Base-by-base conservation (phyloP, 202 grass and related monocot genomes). In the Alloteropsis angusta region DNA sequence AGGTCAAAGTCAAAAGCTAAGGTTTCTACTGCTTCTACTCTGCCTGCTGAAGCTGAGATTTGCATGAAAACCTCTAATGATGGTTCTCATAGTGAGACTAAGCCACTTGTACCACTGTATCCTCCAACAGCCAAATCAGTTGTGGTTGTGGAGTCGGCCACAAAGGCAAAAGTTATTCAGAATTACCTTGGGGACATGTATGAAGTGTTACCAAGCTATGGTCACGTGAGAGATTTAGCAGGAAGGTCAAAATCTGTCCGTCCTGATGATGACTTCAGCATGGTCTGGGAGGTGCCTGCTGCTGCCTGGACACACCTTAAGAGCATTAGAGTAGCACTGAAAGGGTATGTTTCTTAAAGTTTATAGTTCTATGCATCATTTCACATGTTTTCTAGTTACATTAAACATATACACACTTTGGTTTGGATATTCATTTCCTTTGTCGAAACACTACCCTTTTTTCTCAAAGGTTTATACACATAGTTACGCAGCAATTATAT, bases 241-340 rank as follows among this genome's bases (percentile, higher is more conserved):
- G 96, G 89, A 61, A 92, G 79, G 66, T 98, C 96, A 70, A 85
- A 71, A 83, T 98, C 96, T 9, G 96, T 98, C 25, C 80, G 96
- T 18, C 92, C 96, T 75, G 96, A 98, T 89, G 92, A 98, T 80
- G 85, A 91, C 80, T 98, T 98, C 77, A 95, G 89, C 72, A 93
- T 98, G 96, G 96, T 98, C 44, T 98, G 96, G 96, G 96, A 98
- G 87, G 96, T 98, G 52, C 96, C 96, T 79, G 60, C 85, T 88
- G 83, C 92, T 85, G 96, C 96, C 36, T 98, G 92, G 96, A 93
- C 96, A 66, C 96, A 95, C 85, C 88, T 98, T 84, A 98, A 98
- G 75, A 95, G 87, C 66, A 98, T 98, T 65, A 88, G 83, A 74
- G 86, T 83, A 68, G 92, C 96, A 72, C 14, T 95, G 65, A 93